Percentiles rank a stretch among this genome's conserved stretches.
These are phyloP conservation scores for Claviceps pazoutovae DNA, from an alignment of 2,329 filamentous ascomycete species.

Conservation along the genomic window DNA sequence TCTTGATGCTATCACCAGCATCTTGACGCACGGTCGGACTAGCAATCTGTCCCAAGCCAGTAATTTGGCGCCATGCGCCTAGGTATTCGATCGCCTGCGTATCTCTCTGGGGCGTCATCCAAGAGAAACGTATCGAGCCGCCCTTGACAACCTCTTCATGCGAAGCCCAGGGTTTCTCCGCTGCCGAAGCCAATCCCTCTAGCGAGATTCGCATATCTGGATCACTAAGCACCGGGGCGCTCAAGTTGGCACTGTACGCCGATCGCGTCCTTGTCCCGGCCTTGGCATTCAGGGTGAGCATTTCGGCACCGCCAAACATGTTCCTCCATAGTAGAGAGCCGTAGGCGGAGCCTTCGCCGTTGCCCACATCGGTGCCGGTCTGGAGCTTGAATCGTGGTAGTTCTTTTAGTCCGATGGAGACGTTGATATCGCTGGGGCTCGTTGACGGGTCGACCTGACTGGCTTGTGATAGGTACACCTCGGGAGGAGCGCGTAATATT, in stretches of 20 bases:
- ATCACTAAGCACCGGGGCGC: constrained; percentile 70
- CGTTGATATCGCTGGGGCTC: constrained; percentile 63
- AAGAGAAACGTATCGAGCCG: constrained; percentile 61
- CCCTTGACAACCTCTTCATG: constrained; percentile 83
- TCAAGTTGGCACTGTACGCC: constrained; percentile 76
- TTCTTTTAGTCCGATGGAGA: constrained; percentile 73
- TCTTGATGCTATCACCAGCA: constrained; percentile 85
- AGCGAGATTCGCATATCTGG: constrained; percentile 68
- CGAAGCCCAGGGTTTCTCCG: constrained; percentile 82
- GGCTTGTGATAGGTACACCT: constrained; percentile 69
- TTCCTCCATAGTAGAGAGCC: constrained; percentile 79
- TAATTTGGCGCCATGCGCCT: constrained; percentile 77
- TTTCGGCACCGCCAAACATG: constrained; percentile 87
- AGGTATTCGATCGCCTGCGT: constrained; percentile 70
- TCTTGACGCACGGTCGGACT: constrained; percentile 72
- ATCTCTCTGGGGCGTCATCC: constrained; percentile 50
- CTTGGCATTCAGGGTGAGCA: constrained; percentile 73
- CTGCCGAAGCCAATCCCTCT: constrained; percentile 70
- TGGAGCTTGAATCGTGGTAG: constrained; percentile 75
- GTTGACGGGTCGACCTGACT: constrained; percentile 53
- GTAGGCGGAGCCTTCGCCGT: constrained; percentile 87
- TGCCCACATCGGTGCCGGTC: constrained; percentile 88
- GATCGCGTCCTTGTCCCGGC: constrained; percentile 82
- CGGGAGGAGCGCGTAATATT: constrained; percentile 74
- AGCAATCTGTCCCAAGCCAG: constrained; percentile 58